phyloP scores from a whole-genome alignment of 495 filamentous ascomycete species.

The Talaromyces stipitatus region DNA sequence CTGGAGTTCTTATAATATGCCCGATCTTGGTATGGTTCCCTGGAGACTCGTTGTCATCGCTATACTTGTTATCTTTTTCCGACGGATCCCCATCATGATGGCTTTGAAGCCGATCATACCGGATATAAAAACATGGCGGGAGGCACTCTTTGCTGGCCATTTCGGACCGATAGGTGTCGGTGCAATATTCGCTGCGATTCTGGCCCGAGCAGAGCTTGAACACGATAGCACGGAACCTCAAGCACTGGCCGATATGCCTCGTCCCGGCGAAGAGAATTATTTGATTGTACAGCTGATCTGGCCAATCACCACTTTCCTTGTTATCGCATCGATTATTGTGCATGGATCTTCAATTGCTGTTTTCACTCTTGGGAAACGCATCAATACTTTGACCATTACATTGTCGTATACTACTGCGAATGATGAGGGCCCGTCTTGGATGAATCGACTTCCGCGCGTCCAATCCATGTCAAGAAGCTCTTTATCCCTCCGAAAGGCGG shows the following conservation, averaged over 20 bases:
- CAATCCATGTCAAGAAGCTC: conserved; percentile 71
- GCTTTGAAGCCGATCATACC: conserved; percentile 86
- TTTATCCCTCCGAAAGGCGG: conserved; percentile 67
- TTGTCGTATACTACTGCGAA: conserved; percentile 89
- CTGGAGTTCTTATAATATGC: conserved; percentile 78
- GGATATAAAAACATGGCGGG: conserved; percentile 97
- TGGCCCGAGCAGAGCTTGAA: conserved; percentile 86
- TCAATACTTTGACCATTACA: conserved; percentile 92
- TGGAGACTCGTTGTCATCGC: conserved; percentile 89
- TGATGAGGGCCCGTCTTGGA: conserved; percentile 88
- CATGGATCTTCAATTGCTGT: conserved; percentile 98
- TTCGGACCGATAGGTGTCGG: conserved; percentile 98
- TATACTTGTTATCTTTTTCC: conserved; percentile 89
- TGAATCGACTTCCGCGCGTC: conserved; percentile 88
- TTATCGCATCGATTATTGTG: conserved; percentile 89
- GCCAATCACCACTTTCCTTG: conserved; percentile 92
- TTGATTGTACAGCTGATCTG: conserved; percentile 77
- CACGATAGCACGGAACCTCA: conserved; percentile 62
- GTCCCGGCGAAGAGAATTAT: conserved; percentile 44
- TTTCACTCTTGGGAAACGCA: conserved; percentile 95
- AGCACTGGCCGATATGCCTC: conserved; percentile 53
- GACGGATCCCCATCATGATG: conserved; percentile 95
- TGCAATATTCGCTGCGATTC: conserved; percentile 89
- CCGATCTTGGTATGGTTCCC: conserved; percentile 61
- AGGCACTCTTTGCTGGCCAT: conserved; percentile 95